Percentiles rank a stretch among this genome's conserved stretches.
These are phyloP conservation scores for Penicillium frequentans DNA, from an alignment of 2,329 filamentous ascomycete species.

Conservation along the genomic window DNA sequence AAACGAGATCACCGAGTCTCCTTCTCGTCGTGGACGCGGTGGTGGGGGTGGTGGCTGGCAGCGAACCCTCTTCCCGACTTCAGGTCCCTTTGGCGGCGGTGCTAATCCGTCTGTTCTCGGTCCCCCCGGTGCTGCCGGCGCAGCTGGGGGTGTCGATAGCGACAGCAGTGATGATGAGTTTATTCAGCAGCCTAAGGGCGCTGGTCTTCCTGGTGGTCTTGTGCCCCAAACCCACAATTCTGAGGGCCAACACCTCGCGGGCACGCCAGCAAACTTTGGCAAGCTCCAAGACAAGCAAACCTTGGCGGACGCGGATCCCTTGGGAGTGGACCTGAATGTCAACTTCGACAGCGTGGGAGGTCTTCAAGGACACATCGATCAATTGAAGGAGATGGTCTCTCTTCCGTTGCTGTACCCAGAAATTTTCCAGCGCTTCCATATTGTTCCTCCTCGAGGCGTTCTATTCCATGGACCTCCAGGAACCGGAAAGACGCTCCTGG, in stretches of 20 bases:
- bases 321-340: constrained; percentile 89
- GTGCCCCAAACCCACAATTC: constrained; percentile 55
- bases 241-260: constrained; percentile 58
- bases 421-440: constrained; percentile 85
- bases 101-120: constrained; percentile 70
- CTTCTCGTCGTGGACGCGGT: constrained; percentile 66
- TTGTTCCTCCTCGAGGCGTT: constrained; percentile 91
- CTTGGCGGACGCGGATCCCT: constrained; percentile 87
- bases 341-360: constrained; percentile 95
- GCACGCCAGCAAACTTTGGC: constrained; percentile 78
- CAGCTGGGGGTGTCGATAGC: constrained; percentile 79
- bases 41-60: constrained; percentile 63
- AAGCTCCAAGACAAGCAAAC: constrained; percentile 92
- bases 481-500: constrained; percentile 96
- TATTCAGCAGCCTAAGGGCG: constrained; percentile 58
- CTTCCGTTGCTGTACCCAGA: constrained; percentile 92
- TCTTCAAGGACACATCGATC: constrained; percentile 88
- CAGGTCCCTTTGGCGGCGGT: constrained; percentile 85
- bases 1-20: constrained; percentile 65
- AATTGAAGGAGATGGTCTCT: constrained; percentile 98
- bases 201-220: constrained; percentile 46
- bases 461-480: constrained; percentile 96
- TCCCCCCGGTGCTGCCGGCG: constrained; percentile 68
- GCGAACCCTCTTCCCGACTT: constrained; percentile 82
- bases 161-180: constrained; percentile 96